A percentile compares a stretch with the other conserved stretches of the same genome.
Evolutionary conservation across 331 rosid genomes (phyloP).

Genomic region (Malus hybrid): DNA sequence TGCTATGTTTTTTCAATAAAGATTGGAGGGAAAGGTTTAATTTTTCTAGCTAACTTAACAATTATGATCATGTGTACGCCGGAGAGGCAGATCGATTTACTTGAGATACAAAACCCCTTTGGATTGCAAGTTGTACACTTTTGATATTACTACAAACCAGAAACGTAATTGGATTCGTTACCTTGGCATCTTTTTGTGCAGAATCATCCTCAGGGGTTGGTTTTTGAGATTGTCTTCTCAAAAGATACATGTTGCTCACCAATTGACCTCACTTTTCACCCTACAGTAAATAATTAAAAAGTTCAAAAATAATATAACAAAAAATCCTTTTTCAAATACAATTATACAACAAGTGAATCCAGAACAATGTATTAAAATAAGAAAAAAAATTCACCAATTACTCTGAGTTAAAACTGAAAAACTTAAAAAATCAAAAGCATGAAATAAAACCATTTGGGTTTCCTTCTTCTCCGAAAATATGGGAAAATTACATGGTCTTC

Average conservation of each 20-base stretch:
- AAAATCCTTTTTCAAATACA: not conserved
- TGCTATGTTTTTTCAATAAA: not conserved
- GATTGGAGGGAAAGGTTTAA: not conserved
- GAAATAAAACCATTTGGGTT: too few relatives aligned
- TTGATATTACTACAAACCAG: not conserved
- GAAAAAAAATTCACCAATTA: not conserved
- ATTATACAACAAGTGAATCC: not conserved
- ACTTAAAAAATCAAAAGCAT: not conserved
- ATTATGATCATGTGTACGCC: not conserved
- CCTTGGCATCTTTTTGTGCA: constrained; percentile 27
- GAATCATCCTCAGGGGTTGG: constrained; percentile 38
- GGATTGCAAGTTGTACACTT: not conserved
- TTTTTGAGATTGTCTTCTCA: constrained; percentile 42
- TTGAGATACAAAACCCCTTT: not conserved
- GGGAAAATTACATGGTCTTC: not conserved
- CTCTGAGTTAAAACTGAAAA: not conserved
- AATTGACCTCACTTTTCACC: constrained; percentile 8
- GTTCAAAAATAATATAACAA: not conserved
- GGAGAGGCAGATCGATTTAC: not conserved
- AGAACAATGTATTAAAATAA: too few relatives aligned
- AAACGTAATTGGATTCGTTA: not conserved
- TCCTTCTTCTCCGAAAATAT: not conserved
- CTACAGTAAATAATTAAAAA: not conserved
- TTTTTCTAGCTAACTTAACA: not conserved
- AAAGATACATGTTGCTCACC: constrained; percentile 45